phyloP scores from a whole-genome alignment of 352 stramenopile genomes.

The Globisporangium barbulae region DNA sequence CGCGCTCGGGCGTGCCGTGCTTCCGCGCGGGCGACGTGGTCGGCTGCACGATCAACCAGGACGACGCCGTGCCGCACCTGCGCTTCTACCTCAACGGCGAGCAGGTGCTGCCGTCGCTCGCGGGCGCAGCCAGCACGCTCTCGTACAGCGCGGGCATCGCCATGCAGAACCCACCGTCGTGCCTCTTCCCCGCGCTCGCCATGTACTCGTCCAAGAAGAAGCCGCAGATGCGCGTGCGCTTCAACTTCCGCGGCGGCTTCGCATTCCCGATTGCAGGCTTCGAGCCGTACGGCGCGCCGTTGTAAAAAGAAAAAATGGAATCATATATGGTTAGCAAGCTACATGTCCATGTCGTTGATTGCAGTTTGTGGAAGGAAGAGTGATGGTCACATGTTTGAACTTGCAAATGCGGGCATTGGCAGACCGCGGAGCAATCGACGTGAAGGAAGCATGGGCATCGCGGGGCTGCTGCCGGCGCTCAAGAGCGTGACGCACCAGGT shows the following conservation, averaged over 20 bases:
- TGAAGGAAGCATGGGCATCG: slow-evolving; percentile 55
- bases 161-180: slow-evolving; percentile 60
- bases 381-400: slow-evolving; percentile 16
- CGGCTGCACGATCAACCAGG: slow-evolving; percentile 75
- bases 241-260: slow-evolving; percentile 80
- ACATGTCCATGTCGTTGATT: neutral
- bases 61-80: slow-evolving; percentile 56
- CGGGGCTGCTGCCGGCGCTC: slow-evolving; percentile 54
- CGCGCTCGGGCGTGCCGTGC: slow-evolving; percentile 56
- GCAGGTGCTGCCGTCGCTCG: slow-evolving; percentile 43
- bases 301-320: slow-evolving; percentile 19
- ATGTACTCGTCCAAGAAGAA: slow-evolving; percentile 77
- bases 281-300: slow-evolving; percentile 62
- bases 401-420: slow-evolving; percentile 4
- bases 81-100: slow-evolving; percentile 78
- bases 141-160: slow-evolving; percentile 27
- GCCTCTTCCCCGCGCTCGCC: slow-evolving; percentile 59
- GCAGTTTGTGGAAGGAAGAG: slow-evolving; percentile 3
- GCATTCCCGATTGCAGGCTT: slow-evolving; percentile 62
- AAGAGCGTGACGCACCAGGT: slow-evolving; percentile 74
- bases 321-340: neutral
- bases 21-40: slow-evolving; percentile 70
- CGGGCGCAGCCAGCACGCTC: neutral
- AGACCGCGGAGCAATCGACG: neutral
- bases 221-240: slow-evolving; percentile 61